Percentiles rank a stretch among this genome's conserved stretches.
Conservation (phyloP, 441 rosid species). For the Eutrema salsugineum region DNA sequence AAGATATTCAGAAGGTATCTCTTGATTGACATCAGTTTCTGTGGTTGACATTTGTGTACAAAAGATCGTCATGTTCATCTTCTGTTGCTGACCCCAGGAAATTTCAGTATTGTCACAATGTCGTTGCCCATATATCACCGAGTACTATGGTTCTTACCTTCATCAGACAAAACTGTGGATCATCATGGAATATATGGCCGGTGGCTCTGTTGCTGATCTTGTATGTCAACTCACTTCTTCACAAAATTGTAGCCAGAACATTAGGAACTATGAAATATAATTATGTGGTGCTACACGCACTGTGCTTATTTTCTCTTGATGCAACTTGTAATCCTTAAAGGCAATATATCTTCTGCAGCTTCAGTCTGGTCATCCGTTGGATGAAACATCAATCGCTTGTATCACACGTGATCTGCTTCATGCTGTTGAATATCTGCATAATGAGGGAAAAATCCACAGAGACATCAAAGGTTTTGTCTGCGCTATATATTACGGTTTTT, state of each 20-base stretch:
- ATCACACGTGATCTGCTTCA: slow-evolving; percentile 87
- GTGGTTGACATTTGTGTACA: not conserved
- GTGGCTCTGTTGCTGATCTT: slow-evolving; percentile 98
- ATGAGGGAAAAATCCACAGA: slow-evolving; percentile 90
- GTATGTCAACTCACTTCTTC: slow-evolving; percentile 53
- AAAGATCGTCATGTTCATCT: slow-evolving; percentile 27
- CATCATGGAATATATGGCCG: slow-evolving; percentile 98
- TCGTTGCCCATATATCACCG: slow-evolving; percentile 86
- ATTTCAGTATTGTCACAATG: slow-evolving; percentile 92
- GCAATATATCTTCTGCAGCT: slow-evolving; percentile 50
- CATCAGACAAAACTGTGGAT: slow-evolving; percentile 94
- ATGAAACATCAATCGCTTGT: slow-evolving; percentile 80
- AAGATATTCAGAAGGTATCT: slow-evolving; percentile 87
- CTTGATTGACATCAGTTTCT: not conserved
- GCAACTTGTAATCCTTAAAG: not conserved
- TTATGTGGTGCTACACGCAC: not conserved
- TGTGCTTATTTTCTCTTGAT: not conserved
- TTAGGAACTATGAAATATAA: not conserved
- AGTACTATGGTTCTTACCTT: slow-evolving; percentile 92
- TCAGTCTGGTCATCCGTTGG: slow-evolving; percentile 84
- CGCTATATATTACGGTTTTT: not conserved
- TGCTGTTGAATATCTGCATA: slow-evolving; percentile 89
- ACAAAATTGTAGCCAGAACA: not conserved
- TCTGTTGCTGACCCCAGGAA: slow-evolving; percentile 53
- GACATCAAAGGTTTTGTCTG: slow-evolving; percentile 76